Evolutionary conservation across 192 early-diverging fungal species (phyloP), one percentile per base, ranked within the genome.

Genomic region (Coemansia sp.): DNA sequence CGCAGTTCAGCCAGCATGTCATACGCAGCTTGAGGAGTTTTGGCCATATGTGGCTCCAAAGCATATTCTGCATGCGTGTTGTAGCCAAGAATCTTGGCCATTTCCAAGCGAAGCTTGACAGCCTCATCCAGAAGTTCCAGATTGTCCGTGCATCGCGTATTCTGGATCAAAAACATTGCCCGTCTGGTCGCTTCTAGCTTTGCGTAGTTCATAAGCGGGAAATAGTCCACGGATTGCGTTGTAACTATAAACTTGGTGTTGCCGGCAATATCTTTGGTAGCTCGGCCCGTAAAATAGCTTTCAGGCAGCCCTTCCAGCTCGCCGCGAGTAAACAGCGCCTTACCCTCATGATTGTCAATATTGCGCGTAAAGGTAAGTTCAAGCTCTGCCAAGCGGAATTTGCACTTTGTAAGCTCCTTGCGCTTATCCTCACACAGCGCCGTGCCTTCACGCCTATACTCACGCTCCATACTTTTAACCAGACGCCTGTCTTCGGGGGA

Each of bases 31-130:
- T 83, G 73, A 2, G 85, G 82, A 1, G 64, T 77, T 59, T 91
- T 87, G 22, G 89, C 91, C 91, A 92, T 92, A 24, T 84, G 85
- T 18, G 79, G 72, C 48, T 89, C 86, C 23, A 91, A 77, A 7
- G 82, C 71, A 56, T 81, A 89, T 7, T 69, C 77, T 6, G 87
- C 85, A 62, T 92, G 86, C 21, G 62, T 79, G 27, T 57, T 47
- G 65, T 86, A 91, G 3, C 90, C 91, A 1, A 90, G 56, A 12
- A 92, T 46, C 33, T 67, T 51, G 9, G 82, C 73, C 6, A 54
- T 62, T 31, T 83, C 51, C 5, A 64, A 62, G 23, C 82, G 78
- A 21, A 80, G 44, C 22, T 66, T 44, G 35, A 80, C 57, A 32
- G 81, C 74, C 8, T 83, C 74, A 47, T 84, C 69, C 10, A 88